Base-by-base conservation (phyloP, 805 yeast genomes). In the Candida nanaspora region DNA sequence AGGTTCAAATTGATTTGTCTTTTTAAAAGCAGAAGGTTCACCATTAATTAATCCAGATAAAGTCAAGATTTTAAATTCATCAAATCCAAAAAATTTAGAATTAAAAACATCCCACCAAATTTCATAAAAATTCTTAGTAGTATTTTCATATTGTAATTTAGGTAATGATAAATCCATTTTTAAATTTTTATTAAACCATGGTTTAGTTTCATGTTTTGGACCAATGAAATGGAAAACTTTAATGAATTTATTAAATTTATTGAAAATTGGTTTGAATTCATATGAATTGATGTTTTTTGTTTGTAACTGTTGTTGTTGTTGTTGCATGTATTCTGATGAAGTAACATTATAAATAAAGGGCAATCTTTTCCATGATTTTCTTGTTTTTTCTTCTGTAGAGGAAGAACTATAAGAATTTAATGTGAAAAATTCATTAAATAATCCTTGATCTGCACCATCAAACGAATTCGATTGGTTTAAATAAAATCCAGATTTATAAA, bases 361-460 rank as follows among this genome's bases (percentile, higher is more conserved):
- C 37, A 93, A 62, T 36, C 76, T 70, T 26, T 68, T 59, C 96
- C 97, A 89, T 40, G 49, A 44, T 9, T 42, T 41, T 13, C 43
- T 49, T 9, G 30, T 20, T 6, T 25, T 28, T n/a, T 26, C 11
- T 18, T 46, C 40, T 14, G 6, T 31, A 10, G 15, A 7, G 22
- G 14, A 8, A 10, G 25, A 10, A 13, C n/a, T 9, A 15, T 26
- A 16, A 14, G 33, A 32, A 39, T 43, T 40, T 10, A 53, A 49
- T 42, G 40, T 71, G 56, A 85, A 86, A 52, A 74, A 82, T 53
- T 84, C 85, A 59, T 88, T 88, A 46, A 88, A 66, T 29, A 88
- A 67, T 11, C 97, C 97, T 60, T 88, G 97, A 61, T 88, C 97
- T 2, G 95, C 91, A 33, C 95, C 95, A 61, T 88, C 97, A 50